Conservation (phyloP, 1,284 basidiomycete species). For the Boletellus sp. region DNA sequence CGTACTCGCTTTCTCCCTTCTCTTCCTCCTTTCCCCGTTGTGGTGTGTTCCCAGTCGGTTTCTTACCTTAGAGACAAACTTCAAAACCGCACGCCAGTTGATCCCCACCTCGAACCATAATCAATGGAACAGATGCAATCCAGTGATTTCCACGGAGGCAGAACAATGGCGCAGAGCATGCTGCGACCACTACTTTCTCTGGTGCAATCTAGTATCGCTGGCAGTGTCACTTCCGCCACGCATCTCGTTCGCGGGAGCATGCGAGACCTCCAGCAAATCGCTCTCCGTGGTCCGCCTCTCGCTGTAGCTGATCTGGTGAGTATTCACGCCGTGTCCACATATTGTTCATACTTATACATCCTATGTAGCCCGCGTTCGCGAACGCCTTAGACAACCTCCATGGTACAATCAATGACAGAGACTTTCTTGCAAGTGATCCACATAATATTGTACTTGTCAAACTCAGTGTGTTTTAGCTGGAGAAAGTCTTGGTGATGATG, state of each 20-base stretch:
- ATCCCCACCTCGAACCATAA: not conserved
- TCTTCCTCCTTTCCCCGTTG: not conserved
- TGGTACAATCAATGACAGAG: constrained; percentile 55
- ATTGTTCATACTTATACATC: not conserved
- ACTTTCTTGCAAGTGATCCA: constrained; percentile 44
- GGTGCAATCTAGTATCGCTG: constrained; percentile 4
- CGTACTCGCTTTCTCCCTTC: not conserved
- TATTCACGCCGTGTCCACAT: not conserved
- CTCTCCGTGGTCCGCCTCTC: constrained; percentile 21
- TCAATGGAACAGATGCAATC: constrained; percentile 8
- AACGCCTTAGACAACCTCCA: constrained; percentile 47
- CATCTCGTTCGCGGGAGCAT: constrained; percentile 6
- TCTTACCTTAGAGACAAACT: not conserved
- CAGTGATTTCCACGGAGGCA: not conserved
- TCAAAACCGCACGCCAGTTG: not conserved
- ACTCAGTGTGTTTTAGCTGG: constrained; percentile 41
- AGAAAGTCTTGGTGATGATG: constrained; percentile 54
- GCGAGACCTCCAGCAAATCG: constrained; percentile 23
- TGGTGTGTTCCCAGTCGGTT: not conserved
- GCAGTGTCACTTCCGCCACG: not conserved
- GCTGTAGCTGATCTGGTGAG: constrained; percentile 21
- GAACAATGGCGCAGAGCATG: constrained; percentile 1
- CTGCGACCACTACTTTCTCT: constrained; percentile 18
- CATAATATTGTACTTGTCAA: not conserved
- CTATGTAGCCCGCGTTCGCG: constrained; percentile 42